A percentile compares a stretch with the other conserved stretches of the same genome.
These are phyloP conservation scores for Agaricales sp. DNA, from an alignment of 1,284 basidiomycete species.

Conservation along the genomic window DNA sequence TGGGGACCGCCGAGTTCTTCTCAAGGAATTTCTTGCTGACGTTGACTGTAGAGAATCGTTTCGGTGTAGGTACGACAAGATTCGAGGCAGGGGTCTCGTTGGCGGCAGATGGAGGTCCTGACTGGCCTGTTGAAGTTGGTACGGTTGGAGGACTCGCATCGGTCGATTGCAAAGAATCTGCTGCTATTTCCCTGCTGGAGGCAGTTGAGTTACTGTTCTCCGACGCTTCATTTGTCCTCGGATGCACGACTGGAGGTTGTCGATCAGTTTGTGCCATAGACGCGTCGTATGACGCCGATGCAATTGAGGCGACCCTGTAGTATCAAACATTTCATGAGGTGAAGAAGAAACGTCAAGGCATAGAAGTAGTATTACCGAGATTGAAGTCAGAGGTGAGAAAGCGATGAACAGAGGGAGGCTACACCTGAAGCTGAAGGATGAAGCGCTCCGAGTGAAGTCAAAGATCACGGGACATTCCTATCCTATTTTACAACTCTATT, in stretches of 20 bases:
- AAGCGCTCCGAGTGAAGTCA: not conserved
- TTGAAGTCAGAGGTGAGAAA: not conserved
- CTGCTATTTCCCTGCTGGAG: too few species aligned
- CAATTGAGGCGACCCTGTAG: not conserved
- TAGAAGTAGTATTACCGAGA: not conserved
- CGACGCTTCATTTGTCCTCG: constrained; percentile 31
- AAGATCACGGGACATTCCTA: not conserved
- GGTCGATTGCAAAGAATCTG: too few species aligned
- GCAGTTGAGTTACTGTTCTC: not conserved
- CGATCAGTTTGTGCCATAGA: constrained; percentile 63
- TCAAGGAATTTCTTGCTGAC: constrained; percentile 93
- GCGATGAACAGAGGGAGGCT: not conserved
- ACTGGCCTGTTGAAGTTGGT: not conserved
- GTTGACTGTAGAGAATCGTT: constrained; percentile 80
- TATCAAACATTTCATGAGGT: not conserved
- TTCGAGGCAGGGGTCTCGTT: constrained; percentile 1
- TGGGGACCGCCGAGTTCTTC: constrained; percentile 55
- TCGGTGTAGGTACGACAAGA: constrained; percentile 44
- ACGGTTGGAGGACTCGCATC: not conserved
- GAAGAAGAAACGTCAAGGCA: not conserved
- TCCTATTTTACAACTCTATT: not conserved
- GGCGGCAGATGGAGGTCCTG: not conserved
- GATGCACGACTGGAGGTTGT: constrained; percentile 27
- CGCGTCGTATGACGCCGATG: constrained; percentile 59
- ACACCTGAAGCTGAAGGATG: not conserved